Percentiles rank a stretch among this genome's conserved stretches.
Conservation (phyloP, 176 grass and related monocot genomes). For the Themeda triandra region DNA sequence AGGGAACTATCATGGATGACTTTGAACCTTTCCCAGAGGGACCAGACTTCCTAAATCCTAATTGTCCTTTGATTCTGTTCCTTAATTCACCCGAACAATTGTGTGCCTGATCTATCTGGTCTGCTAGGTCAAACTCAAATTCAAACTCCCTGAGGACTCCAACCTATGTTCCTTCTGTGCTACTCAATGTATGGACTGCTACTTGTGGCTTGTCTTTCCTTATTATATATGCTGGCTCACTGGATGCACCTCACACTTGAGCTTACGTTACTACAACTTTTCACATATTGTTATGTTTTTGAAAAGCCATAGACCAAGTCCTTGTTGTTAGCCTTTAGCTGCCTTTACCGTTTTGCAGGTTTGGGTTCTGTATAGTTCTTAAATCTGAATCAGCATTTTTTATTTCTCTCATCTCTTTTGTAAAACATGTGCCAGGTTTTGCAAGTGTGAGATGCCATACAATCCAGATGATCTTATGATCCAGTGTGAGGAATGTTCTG, state of each 20-base stretch:
- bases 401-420: conserved; percentile 30
- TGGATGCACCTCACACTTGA: background rate
- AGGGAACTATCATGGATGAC: background rate
- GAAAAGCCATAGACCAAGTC: background rate
- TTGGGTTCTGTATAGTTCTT: conserved; percentile 1
- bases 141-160: background rate
- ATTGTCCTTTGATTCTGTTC: background rate
- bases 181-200: background rate
- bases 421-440: conserved; percentile 66
- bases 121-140: background rate
- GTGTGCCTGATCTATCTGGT: background rate
- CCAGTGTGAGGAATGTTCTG: conserved; percentile 89
- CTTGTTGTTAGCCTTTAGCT: background rate
- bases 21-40: background rate
- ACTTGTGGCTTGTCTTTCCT: background rate
- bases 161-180: background rate
- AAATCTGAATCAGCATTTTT: conserved; percentile 1
- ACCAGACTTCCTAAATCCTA: background rate
- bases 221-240: background rate
- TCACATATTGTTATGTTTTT: background rate
- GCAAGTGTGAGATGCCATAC: conserved; percentile 99
- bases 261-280: background rate
- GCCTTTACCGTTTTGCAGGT: background rate
- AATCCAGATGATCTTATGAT: conserved; percentile 99
- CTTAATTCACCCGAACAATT: background rate